phyloP scores from a whole-genome alignment of 1,284 basidiomycete species.

The Ustilago nuda region DNA sequence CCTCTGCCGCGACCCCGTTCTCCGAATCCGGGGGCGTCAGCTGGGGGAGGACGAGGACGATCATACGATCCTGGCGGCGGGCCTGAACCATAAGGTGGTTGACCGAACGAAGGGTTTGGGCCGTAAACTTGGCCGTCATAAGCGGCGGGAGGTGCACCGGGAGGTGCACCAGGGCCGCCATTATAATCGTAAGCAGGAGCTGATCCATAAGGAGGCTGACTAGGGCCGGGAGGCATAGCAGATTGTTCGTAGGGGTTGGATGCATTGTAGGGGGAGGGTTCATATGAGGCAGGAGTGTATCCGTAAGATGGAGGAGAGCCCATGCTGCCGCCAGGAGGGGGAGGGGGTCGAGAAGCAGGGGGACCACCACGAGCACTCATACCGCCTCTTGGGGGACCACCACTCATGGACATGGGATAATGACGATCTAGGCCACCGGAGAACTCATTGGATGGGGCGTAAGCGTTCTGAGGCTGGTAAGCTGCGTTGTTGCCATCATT shows the following conservation, averaged over 20 bases:
- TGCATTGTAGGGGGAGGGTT: conserved; percentile 9
- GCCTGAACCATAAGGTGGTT: conserved; percentile 16
- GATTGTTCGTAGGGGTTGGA: conserved; percentile 21
- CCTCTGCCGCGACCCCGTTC: conserved; percentile 12
- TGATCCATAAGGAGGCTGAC: conserved; percentile 26
- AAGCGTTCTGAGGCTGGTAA: conserved; percentile 31
- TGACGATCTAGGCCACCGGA: conserved; percentile 40
- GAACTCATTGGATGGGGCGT: conserved; percentile 31
- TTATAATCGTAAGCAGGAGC: conserved; percentile 27
- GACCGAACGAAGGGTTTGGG: conserved; percentile 17
- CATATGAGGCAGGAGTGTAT: conserved; percentile 11
- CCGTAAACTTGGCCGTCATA: conserved; percentile 25
- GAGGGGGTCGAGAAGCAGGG: conserved; percentile 27
- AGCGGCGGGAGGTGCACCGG: conserved; percentile 14
- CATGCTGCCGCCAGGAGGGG: conserved; percentile 10
- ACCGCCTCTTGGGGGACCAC: conserved; percentile 33
- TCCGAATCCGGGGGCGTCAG: conserved; percentile 22
- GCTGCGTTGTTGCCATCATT: conserved; percentile 16
- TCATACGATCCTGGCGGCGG: conserved; percentile 21
- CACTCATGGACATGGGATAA: conserved; percentile 34
- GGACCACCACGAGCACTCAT: conserved; percentile 37
- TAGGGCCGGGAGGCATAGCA: conserved; percentile 13
- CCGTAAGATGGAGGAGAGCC: conserved; percentile 31
- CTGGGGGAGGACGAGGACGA: conserved; percentile 25
- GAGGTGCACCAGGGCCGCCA: conserved; percentile 1